These are phyloP conservation scores for Cyclospora cayetanensis DNA, from an alignment of 169 alveolate species.

Conservation along the genomic window DNA sequence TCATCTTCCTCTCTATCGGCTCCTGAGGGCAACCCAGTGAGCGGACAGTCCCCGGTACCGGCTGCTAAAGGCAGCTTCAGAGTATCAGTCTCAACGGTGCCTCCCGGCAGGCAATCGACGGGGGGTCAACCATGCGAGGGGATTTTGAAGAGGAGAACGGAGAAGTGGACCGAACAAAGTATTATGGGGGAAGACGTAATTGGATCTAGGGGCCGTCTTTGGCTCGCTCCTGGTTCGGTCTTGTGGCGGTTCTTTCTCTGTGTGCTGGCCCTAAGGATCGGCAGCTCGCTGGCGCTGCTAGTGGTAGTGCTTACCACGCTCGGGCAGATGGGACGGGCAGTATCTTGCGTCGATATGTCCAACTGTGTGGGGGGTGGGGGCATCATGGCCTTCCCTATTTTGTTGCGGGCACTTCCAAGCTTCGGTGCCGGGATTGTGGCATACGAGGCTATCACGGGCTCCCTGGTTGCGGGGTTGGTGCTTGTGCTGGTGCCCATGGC, in stretches of 20 bases:
- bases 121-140: background rate
- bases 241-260: constrained; percentile 49
- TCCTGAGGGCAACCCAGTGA: background rate
- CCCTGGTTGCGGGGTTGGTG: constrained; percentile 36
- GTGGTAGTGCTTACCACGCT: constrained; percentile 34
- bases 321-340: constrained; percentile 52
- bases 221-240: constrained; percentile 33
- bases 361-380: constrained; percentile 32
- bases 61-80: background rate
- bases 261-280: background rate
- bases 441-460: constrained; percentile 34
- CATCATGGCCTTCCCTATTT: background rate
- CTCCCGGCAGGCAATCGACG: background rate
- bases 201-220: background rate
- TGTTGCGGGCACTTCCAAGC: constrained; percentile 14
- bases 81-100: background rate
- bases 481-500: constrained; percentile 43
- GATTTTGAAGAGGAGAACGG: background rate
- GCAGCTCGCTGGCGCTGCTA: constrained; percentile 10
- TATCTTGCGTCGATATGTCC: constrained; percentile 9
- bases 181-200: background rate
- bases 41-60: background rate
- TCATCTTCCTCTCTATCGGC: background rate
- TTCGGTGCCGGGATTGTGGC: constrained; percentile 21
- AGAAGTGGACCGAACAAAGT: background rate